Percentiles rank a stretch among this genome's conserved stretches.
These are phyloP conservation scores for Suillus decipiens DNA, from an alignment of 768 basidiomycete genomes.

Conservation along the genomic window DNA sequence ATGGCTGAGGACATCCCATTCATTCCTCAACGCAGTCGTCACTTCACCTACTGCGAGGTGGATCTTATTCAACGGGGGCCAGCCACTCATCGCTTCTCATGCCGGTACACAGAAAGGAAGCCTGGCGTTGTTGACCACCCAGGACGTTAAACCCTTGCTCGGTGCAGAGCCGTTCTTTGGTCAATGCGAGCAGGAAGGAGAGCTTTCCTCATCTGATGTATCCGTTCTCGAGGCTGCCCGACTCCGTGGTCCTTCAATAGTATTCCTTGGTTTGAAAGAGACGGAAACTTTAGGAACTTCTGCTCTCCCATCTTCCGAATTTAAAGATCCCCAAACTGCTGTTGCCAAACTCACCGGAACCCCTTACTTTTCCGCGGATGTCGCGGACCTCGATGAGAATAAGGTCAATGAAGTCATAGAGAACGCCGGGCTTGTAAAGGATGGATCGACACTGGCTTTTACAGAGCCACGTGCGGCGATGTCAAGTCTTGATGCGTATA, in stretches of 20 bases:
- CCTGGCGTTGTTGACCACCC: constrained; percentile 58
- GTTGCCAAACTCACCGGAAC: constrained; percentile 71
- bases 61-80: constrained; percentile 74
- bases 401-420: constrained; percentile 45
- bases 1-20: constrained; percentile 74
- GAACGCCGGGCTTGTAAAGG: constrained; percentile 35
- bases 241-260: constrained; percentile 57
- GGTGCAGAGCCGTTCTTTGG: constrained; percentile 72
- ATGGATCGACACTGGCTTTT: constrained; percentile 53
- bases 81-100: constrained; percentile 57
- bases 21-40: constrained; percentile 75
- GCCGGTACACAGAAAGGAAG: constrained; percentile 34
- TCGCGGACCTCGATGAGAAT: constrained; percentile 51
- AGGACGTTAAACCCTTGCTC: constrained; percentile 64
- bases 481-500: constrained; percentile 57
- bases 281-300: constrained; percentile 38
- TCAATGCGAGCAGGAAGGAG: constrained; percentile 55
- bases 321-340: constrained; percentile 54
- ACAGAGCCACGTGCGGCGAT: constrained; percentile 63
- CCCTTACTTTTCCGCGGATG: constrained; percentile 84
- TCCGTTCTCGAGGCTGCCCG: constrained; percentile 55
- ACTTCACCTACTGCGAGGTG: constrained; percentile 64
- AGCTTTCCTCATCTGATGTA: constrained; percentile 24
- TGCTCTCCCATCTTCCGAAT: constrained; percentile 68
- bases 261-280: constrained; percentile 84